Base-by-base conservation (phyloP, 306 rosid genomes). In the Comarum palustre region DNA sequence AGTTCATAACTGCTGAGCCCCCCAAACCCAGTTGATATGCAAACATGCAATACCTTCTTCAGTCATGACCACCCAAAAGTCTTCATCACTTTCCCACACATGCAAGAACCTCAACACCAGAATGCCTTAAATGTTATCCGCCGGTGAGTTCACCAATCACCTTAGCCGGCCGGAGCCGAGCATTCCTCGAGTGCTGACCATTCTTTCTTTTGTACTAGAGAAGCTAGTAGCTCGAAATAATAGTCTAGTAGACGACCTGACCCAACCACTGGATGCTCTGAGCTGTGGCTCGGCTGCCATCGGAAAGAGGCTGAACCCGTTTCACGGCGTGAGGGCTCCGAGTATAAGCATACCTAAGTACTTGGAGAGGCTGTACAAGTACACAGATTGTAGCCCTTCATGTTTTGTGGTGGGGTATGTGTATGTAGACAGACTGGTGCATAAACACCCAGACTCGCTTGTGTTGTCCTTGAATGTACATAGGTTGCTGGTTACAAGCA, bases 331-430 rank as follows among this genome's bases (percentile, higher is more conserved):
- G 61, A 81, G 97, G 75, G 89, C 96, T 16, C 98, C 98, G 12
- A 76, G 79, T 68, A 89, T 94, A 72, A 88, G 91, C 86, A 88
- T 94, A 71, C 86, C 90, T 10, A 94, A 89, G 80, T 94, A 94
- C 92, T 58, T 94, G 77, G 97, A 94, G 85, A 91, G 98, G 84
- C 80, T 94, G 34, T 91, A 86, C 83, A 94, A 89, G 77, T 94
- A 86, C 89, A 88, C 96, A 22, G 80, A 76, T 66, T 94, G 98
- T 41, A 94, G 98, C 85, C 98, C 98, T 1, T 91, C 98, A 0
- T 91, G 98, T 69, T 87, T 94, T 48, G 96, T 94, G 68, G 97
- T 94, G 66, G 98, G 89, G 10, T 94, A 82, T 75, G 96, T 86
- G 71, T 91, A 91, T 36, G 89, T 94, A 24, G 98, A 94, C 69